Percentiles rank a stretch among this genome's conserved stretches.
Evolutionary conservation across 176 grass and related monocot species (phyloP).

Genomic region (bread wheat (Triticum aestivum)): DNA sequence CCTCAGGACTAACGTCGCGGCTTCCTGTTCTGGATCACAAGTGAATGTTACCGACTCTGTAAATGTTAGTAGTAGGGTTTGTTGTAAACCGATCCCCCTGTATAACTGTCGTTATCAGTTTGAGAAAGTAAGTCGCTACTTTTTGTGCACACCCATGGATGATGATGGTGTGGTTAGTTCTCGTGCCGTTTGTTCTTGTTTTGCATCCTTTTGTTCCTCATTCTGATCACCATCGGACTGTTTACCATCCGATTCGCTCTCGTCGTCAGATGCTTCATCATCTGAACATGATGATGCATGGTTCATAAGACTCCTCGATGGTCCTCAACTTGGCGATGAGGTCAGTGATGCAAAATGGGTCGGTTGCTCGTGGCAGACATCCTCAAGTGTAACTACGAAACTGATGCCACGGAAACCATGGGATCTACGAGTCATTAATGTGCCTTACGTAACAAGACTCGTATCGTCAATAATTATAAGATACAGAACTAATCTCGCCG

Average conservation of each 20-base stretch:
- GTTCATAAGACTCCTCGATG: slow-evolving; percentile 17
- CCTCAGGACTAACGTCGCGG: slow-evolving; percentile 31
- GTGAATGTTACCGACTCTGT: slow-evolving; percentile 14
- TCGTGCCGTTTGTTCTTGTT: background rate
- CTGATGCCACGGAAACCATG: no score
- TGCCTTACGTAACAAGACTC: no score
- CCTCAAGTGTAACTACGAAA: no score
- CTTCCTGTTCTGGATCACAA: slow-evolving; percentile 46
- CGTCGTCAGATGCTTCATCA: no score
- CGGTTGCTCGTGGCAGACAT: no score
- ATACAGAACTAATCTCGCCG: no score
- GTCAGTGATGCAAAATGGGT: no score
- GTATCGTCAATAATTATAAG: no score
- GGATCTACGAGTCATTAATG: no score
- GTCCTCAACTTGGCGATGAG: background rate
- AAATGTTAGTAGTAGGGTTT: slow-evolving; percentile 27
- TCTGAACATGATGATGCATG: no score
- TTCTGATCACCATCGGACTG: no score
- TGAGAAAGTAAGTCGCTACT: slow-evolving; percentile 20
- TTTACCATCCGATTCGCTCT: no score
- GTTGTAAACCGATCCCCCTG: background rate
- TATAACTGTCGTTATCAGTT: slow-evolving; percentile 26
- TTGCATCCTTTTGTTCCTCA: background rate
- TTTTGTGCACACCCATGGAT: slow-evolving; percentile 8
- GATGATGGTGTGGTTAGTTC: background rate